Base-by-base conservation (phyloP, 257 asterid genomes). In the Jaltomata sinuosa region DNA sequence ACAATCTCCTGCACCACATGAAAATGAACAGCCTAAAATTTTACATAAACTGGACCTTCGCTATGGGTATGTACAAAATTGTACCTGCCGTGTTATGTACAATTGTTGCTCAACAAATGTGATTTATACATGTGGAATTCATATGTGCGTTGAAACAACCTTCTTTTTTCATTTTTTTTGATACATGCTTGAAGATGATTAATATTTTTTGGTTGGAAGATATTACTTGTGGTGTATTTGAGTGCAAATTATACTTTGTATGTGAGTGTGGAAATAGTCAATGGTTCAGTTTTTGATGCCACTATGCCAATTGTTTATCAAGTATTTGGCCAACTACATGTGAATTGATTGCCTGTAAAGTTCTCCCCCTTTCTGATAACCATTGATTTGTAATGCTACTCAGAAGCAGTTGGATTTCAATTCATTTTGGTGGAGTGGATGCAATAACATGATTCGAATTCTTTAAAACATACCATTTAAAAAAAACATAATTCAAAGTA, bases 1-100 rank as follows among this genome's bases (percentile, higher is more conserved):
- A 45, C 95, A 97, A 87, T 90, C 94, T 86, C 97, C 98, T 84
- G 98, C 92, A 89, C 89, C 92, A 82, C 92, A 85, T 71, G 94
- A 89, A 86, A 88, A 86, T 50, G 96, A 93, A 87, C 92, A 91
- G 68, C 98, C 99, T 36, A 84, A 81, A 79, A 84, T 97, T 87
- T 83, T 95, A 88, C 99, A 97, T 87, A 94, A 92, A 88, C 97
- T 97, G 79, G 99, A 97, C 87, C 89, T 91, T 87, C 98, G 99
- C 85, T 95, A 90, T 86, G 95, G 98, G 99, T 97, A 92, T 31
- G 89, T 47, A 83, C 78, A 65, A 82, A 8, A 18, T 65, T 45
- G 72, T 42, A 54, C 80, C 84, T 82, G 32, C 47, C 32, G 22
- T 64, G 61, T 57, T 76, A 27, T 76, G 27, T 76, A 25, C 16